phyloP scores from a whole-genome alignment of 441 rosid species.

The Gossypium armourianum region DNA sequence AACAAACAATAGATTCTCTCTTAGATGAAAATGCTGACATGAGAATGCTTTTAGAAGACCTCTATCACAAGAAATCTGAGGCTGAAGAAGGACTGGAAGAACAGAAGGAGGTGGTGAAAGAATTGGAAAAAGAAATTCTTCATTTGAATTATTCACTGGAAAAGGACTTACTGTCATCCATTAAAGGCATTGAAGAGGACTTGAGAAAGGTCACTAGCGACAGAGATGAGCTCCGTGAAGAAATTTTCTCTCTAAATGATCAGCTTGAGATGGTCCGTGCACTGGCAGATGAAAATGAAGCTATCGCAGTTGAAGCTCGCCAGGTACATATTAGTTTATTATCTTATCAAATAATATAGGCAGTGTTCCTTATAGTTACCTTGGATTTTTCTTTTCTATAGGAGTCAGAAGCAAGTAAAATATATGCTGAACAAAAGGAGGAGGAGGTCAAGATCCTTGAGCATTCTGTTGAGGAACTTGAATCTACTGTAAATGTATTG shows the following conservation, averaged over 20 bases:
- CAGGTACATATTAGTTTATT: slow-evolving; percentile 39
- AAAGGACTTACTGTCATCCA: slow-evolving; percentile 33
- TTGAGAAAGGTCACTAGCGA: slow-evolving; percentile 36
- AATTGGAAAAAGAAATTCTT: slow-evolving; percentile 65
- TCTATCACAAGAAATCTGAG: slow-evolving; percentile 51
- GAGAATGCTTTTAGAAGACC: slow-evolving; percentile 50
- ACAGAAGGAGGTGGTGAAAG: slow-evolving; percentile 53
- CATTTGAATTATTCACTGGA: slow-evolving; percentile 45
- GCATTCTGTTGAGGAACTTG: slow-evolving; percentile 81
- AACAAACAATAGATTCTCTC: slow-evolving; percentile 42
- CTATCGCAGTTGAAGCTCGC: slow-evolving; percentile 68
- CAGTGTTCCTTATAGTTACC: not conserved
- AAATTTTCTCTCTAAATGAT: slow-evolving; percentile 50
- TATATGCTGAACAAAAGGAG: slow-evolving; percentile 73
- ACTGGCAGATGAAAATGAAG: slow-evolving; percentile 80
- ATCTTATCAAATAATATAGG: slow-evolving; percentile 5
- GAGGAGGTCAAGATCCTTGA: slow-evolving; percentile 86
- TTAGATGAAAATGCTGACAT: slow-evolving; percentile 61
- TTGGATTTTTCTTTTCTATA: slow-evolving; percentile 20
- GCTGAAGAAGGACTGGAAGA: slow-evolving; percentile 63
- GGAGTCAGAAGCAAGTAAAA: slow-evolving; percentile 72
- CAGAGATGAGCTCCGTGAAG: slow-evolving; percentile 51
- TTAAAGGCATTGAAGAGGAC: slow-evolving; percentile 43
- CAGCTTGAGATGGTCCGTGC: slow-evolving; percentile 61
- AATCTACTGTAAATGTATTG: slow-evolving; percentile 65